Percentiles rank a stretch among this genome's conserved stretches.
These are phyloP conservation scores for Erysimum pusillum DNA, from an alignment of 441 rosid species.

Conservation along the genomic window DNA sequence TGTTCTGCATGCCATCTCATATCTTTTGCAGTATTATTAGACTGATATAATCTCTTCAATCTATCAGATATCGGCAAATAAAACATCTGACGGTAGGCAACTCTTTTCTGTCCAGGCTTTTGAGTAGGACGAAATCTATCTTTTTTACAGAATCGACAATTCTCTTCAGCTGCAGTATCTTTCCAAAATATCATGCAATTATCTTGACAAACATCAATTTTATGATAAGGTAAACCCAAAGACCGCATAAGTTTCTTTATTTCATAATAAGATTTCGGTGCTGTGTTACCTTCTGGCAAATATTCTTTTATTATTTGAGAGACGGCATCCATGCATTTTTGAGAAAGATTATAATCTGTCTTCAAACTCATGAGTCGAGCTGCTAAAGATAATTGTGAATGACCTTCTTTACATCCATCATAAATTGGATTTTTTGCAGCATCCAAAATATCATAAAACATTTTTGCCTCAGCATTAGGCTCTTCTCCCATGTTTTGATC, in stretches of 20 bases:
- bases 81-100: neutral
- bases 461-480: neutral
- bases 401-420: neutral
- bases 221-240: constrained; percentile 54
- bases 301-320: neutral
- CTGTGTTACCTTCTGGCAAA: constrained; percentile 1
- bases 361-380: neutral
- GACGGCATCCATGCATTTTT: neutral
- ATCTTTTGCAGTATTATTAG: neutral
- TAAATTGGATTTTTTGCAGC: neutral
- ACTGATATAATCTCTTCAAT: neutral
- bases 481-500: neutral
- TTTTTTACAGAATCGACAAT: neutral
- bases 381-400: neutral
- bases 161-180: neutral
- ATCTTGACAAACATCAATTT: neutral
- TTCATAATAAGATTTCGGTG: neutral
- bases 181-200: constrained; percentile 23
- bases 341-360: neutral
- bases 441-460: neutral
- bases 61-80: neutral
- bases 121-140: neutral
- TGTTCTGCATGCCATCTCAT: constrained; percentile 9
- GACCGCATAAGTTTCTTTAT: constrained; percentile 4
- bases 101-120: neutral